Conservation (phyloP, 2,329 filamentous ascomycete species). For the Fusarium torulosum region DNA sequence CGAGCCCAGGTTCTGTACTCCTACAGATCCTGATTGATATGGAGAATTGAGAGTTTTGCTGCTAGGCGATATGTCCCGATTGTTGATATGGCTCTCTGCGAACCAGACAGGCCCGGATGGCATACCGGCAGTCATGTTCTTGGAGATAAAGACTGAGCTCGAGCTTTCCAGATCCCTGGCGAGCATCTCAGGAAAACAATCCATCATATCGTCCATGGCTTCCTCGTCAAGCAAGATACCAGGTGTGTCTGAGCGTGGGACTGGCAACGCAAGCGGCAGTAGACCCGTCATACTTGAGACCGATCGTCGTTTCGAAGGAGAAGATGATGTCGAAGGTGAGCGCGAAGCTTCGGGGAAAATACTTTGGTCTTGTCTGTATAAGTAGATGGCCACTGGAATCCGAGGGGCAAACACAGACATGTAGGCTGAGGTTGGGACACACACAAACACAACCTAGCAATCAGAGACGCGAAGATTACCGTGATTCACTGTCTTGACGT, state of each 20-base stretch:
- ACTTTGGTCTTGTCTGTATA: constrained; percentile 43
- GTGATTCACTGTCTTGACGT: constrained; percentile 24
- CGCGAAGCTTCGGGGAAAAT: constrained; percentile 9
- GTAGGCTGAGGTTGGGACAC: constrained; percentile 13
- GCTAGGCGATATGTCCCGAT: constrained; percentile 30
- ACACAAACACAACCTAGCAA: constrained; percentile 11
- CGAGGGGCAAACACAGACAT: constrained; percentile 36
- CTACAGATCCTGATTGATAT: constrained; percentile 49
- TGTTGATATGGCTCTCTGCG: constrained; percentile 42
- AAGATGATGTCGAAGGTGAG: constrained; percentile 35
- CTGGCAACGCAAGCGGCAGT: constrained; percentile 54
- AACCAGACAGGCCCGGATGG: constrained; percentile 56
- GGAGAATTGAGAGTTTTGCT: constrained; percentile 45
- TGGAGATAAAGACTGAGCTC: constrained; percentile 61
- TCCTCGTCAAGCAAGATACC: constrained; percentile 43
- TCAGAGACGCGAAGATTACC: constrained; percentile 30
- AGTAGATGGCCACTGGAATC: constrained; percentile 45
- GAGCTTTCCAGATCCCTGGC: constrained; percentile 66
- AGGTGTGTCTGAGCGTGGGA: constrained; percentile 44
- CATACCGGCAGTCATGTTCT: constrained; percentile 65
- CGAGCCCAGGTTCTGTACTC: constrained; percentile 51
- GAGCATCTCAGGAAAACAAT: constrained; percentile 68
- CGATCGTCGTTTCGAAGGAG: constrained; percentile 50
- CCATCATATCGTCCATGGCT: constrained; percentile 48
- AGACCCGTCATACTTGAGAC: constrained; percentile 57